phyloP scores from a whole-genome alignment of 2,329 filamentous ascomycete species.

The Fusarium austroafricanum region DNA sequence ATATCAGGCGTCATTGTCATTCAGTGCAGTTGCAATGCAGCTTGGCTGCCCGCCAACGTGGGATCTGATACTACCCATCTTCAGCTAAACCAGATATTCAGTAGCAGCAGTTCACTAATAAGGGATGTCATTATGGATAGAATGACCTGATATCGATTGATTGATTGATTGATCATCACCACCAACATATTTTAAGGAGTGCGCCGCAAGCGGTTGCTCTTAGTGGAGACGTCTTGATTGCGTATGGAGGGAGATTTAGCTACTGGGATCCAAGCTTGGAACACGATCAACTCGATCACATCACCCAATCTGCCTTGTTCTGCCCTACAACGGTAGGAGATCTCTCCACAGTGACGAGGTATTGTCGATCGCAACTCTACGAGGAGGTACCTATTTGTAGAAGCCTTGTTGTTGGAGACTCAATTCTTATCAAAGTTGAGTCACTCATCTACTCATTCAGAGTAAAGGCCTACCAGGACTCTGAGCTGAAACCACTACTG shows the following conservation, averaged over 20 bases:
- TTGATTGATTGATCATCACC: neutral
- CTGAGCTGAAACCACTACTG: slow-evolving; percentile 39
- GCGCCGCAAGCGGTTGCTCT: slow-evolving; percentile 16
- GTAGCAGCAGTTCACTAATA: neutral
- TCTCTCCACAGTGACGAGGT: slow-evolving; percentile 35
- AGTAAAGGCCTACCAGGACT: slow-evolving; percentile 4
- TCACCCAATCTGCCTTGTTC: slow-evolving; percentile 20
- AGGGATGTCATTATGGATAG: neutral
- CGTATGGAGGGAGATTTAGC: slow-evolving; percentile 25
- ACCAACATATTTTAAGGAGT: neutral
- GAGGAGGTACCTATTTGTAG: neutral
- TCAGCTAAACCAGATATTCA: neutral
- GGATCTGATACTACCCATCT: neutral
- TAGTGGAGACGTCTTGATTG: slow-evolving; percentile 28
- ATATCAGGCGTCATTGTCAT: neutral
- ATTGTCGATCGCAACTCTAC: slow-evolving; percentile 24
- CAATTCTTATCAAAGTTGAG: slow-evolving; percentile 6
- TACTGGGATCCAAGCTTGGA: slow-evolving; percentile 36
- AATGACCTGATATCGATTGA: neutral
- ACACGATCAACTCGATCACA: slow-evolving; percentile 30
- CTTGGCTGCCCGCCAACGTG: neutral
- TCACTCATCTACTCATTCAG: neutral
- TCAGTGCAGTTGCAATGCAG: slow-evolving; percentile 17
- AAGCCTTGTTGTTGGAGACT: neutral
- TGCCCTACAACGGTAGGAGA: slow-evolving; percentile 29